Base-by-base conservation (phyloP, 2,329 filamentous ascomycete genomes). In the Grosmannia serpens region DNA sequence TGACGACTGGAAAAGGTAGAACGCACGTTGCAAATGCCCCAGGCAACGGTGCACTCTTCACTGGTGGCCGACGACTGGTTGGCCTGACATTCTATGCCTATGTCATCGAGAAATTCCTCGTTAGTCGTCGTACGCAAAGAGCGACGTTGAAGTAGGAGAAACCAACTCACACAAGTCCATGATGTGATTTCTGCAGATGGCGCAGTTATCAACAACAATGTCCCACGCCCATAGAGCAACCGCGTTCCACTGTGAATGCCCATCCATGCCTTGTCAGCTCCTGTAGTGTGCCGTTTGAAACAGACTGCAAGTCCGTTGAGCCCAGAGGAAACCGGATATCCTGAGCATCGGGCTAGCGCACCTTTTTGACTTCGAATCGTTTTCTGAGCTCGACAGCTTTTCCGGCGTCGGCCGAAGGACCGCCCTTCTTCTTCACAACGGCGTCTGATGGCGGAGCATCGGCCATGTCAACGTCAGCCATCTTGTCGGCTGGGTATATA, bases 201-300 rank as follows among this genome's bases (percentile, higher is more conserved):
- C 94, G 71, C 94, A 99, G 81, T 99, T 99, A 75, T 99, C 94
- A 62, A 99, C 94, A 35, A 97, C 91, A 60, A 99, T 99, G 71
- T 99, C 94, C 94, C 94, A 99, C 0, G 94, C 94, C 94, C 94
- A 99, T 2, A 99, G 81, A 47, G 94, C 91, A 56, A 99, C 94
- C 0, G 94, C 94, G 68, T 97, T 97, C 94, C 94, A 99, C 92
- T 96, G 26, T 29, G 46, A 26, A 10, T 24, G 26, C 68, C 50
- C 31, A n/a, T 68, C 50, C 31, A n/a, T 22, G 35, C 24, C 11
- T 22, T n/a, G 29, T 11, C 33, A 47, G 50, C 50, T 35, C 31
- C n/a, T 1, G 47, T 26, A 38, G 10, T 3, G 24, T 29, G 4
- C 22, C n/a, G n/a, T n/a, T n/a, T n/a, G n/a, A n/a, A n/a, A n/a